Conservation (phyloP, 108 stramenopile species). For the Aurantiochytrium sp. region DNA sequence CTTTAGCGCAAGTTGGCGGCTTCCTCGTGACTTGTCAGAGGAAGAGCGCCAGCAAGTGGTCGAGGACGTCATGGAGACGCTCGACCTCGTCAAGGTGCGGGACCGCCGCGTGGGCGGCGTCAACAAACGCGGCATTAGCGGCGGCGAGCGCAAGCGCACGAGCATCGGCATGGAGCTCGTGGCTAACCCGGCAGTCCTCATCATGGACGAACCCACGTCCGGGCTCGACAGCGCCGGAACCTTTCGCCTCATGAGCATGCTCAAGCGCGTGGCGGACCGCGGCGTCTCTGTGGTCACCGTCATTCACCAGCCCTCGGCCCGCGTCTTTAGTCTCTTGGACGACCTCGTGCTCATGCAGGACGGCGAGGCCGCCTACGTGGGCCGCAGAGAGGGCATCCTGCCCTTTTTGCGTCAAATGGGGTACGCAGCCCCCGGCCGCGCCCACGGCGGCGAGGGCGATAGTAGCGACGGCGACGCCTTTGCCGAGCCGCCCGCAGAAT, state of each 20-base stretch:
- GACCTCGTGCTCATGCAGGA: slow-evolving; percentile 59
- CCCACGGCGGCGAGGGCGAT: not conserved
- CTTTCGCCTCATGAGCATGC: slow-evolving; percentile 60
- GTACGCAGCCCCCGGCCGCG: not conserved
- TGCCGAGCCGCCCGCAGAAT: not conserved
- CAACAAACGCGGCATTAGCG: slow-evolving; percentile 30
- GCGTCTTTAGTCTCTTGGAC: slow-evolving; percentile 74
- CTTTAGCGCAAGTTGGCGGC: slow-evolving; percentile 38
- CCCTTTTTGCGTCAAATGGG: not conserved
- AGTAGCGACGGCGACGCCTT: not conserved
- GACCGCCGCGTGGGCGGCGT: slow-evolving; percentile 9
- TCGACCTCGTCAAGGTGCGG: not conserved
- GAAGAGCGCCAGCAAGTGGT: slow-evolving; percentile 8
- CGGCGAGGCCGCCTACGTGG: slow-evolving; percentile 24
- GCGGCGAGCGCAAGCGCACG: slow-evolving; percentile 47
- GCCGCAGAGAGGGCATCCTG: not conserved
- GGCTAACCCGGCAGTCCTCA: slow-evolving; percentile 28
- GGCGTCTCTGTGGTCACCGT: slow-evolving; percentile 74
- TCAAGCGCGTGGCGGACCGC: slow-evolving; percentile 59
- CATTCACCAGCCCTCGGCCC: slow-evolving; percentile 81
- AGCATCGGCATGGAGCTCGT: slow-evolving; percentile 48
- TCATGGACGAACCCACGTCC: slow-evolving; percentile 52
- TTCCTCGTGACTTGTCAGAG: not conserved
- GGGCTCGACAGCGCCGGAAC: slow-evolving; percentile 78
- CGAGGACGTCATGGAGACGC: not conserved